Conservation (phyloP, 176 grass and related monocot species). For the Elymus sibiricus region DNA sequence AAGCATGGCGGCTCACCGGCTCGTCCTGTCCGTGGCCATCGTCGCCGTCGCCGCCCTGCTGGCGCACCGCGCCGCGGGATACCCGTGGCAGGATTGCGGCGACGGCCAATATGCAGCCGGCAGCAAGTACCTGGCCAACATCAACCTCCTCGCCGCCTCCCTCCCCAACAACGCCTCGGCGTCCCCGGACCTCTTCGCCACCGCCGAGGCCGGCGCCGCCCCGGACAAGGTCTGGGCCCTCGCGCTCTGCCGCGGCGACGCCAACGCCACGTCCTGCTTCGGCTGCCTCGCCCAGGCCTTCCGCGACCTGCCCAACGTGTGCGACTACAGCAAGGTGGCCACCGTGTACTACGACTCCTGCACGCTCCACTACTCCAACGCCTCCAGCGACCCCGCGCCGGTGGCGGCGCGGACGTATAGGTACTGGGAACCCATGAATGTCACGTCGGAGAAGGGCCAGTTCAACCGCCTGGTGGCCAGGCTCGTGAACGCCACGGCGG, state of each 20-base stretch:
- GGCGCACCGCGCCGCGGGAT: neutral
- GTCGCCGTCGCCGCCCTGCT: neutral
- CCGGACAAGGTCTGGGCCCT: slow-evolving; percentile 8
- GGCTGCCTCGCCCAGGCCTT: slow-evolving; percentile 26
- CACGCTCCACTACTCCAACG: slow-evolving; percentile 19
- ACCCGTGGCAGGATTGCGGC: neutral
- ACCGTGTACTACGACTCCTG: slow-evolving; percentile 28
- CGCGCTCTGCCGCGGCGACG: slow-evolving; percentile 43
- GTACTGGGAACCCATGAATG: too few species aligned
- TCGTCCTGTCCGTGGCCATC: neutral
- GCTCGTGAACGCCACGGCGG: too few species aligned
- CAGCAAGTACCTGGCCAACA: slow-evolving; percentile 33
- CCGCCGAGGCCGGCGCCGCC: neutral
- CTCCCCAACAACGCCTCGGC: slow-evolving; percentile 18
- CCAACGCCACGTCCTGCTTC: neutral
- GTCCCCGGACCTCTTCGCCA: slow-evolving; percentile 28
- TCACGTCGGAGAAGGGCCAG: too few species aligned
- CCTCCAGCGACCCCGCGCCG: too few species aligned
- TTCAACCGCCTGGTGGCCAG: too few species aligned
- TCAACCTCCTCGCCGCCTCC: slow-evolving; percentile 3
- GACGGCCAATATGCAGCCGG: slow-evolving; percentile 1
- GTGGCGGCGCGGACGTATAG: too few species aligned
- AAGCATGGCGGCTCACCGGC: neutral
- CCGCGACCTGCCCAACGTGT: neutral
- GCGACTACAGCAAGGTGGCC: neutral